phyloP scores from a whole-genome alignment of 306 rosid species.

The Potentilla sterilis region DNA sequence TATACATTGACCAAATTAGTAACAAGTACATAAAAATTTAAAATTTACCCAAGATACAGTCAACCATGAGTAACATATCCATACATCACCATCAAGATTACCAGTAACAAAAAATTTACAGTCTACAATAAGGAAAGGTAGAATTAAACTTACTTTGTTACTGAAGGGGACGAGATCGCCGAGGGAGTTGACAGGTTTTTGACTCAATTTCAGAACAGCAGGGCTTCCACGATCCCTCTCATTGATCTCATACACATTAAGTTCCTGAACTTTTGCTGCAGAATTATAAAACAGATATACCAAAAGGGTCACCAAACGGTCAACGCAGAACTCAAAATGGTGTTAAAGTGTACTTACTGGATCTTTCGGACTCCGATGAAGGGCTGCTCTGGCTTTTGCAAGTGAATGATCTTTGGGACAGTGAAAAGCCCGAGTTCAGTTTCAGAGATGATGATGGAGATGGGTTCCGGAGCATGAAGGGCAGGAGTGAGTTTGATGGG shows the following conservation, averaged over 20 bases:
- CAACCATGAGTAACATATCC: background rate
- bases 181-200: constrained; percentile 34
- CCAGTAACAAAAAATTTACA: background rate
- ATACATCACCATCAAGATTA: background rate
- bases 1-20: background rate
- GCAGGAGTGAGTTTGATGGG: constrained; percentile 7
- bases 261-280: constrained; percentile 32
- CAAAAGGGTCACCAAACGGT: background rate
- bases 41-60: background rate
- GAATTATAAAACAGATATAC: background rate
- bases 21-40: background rate
- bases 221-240: constrained; percentile 43
- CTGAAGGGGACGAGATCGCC: constrained; percentile 38
- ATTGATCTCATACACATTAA: constrained; percentile 33
- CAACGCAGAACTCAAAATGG: background rate
- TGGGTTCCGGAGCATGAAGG: constrained; percentile 18
- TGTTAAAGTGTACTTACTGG: constrained; percentile 6
- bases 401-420: constrained; percentile 21
- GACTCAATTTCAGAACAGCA: constrained; percentile 27
- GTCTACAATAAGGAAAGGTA: background rate
- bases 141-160: constrained; percentile 18
- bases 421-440: constrained; percentile 2
- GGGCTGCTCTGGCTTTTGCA: constrained; percentile 26
- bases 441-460: constrained; percentile 8
- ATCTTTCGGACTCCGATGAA: constrained; percentile 13